These are phyloP conservation scores for Acer negundo DNA, from an alignment of 345 rosid species.

Conservation along the genomic window DNA sequence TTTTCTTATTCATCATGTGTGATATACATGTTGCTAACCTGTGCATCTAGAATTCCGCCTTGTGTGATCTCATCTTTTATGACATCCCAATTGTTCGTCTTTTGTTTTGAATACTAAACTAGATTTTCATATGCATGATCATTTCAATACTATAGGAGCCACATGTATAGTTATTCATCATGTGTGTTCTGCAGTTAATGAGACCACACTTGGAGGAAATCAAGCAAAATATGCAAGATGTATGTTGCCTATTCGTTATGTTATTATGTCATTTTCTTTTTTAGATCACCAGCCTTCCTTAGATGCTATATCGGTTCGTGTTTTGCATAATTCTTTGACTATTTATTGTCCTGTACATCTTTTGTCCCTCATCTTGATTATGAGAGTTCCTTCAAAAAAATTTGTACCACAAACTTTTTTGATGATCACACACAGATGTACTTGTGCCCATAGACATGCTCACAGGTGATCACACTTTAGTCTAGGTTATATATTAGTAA, in stretches of 20 bases:
- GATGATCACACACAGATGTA: background rate
- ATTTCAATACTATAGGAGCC: background rate
- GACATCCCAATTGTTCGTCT: background rate
- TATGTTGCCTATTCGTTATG: constrained; percentile 22
- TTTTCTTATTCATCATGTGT: background rate
- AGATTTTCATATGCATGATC: constrained; percentile 2
- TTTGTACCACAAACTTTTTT: background rate
- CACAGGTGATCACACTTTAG: background rate
- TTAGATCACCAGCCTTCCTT: background rate
- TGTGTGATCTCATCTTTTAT: background rate
- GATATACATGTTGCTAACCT: background rate
- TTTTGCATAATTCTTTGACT: background rate
- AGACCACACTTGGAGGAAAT: constrained; percentile 69
- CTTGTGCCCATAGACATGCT: background rate
- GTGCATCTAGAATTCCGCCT: background rate
- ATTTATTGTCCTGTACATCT: background rate
- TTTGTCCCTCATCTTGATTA: background rate
- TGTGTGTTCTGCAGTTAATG: constrained; percentile 57
- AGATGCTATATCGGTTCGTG: background rate
- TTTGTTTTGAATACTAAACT: background rate
- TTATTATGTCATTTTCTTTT: constrained; percentile 8
- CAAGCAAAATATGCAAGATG: constrained; percentile 54
- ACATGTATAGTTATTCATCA: constrained; percentile 20
- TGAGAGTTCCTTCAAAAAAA: background rate
- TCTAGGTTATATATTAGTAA: background rate